Base-by-base conservation (phyloP, 106 monocot species). In the Hemerocallis citrina region DNA sequence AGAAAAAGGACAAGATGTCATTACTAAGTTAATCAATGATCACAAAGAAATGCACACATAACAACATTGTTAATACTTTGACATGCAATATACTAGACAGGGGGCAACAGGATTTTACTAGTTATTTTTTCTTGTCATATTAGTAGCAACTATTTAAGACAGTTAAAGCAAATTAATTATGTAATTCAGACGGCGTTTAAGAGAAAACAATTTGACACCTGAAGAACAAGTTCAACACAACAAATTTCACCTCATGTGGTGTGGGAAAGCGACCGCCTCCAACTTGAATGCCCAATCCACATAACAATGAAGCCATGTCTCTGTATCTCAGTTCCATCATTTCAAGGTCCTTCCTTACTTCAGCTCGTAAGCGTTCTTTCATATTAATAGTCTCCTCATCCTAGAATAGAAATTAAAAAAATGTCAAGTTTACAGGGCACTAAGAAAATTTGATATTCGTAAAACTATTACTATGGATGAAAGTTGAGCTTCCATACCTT, bases 261-360 rank as follows among this genome's bases (percentile, higher is more conserved):
- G 44, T 64, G 20, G 90, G 90, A 57, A 24, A 77, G 30, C 4
- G 44, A 16, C 84, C 84, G 4, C 91, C 91, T 55, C 52, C 57
- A 34, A 88, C 84, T 66, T 49, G 39, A 44, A 96, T 77, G 52
- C 90, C 96, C 29, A 96, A 62, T 37, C 45, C 78, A 32, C 84
- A 84, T 56, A 96, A 75, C 12, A 96, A 51, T 42, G 96, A 96
- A 61, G 91, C 64, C 81, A 86, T 78, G 61, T 91, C 96, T 59
- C 60, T 74, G 56, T 82, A 66, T 52, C 54, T 80, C 20, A 66
- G 12, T 77, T 96, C 91, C 50, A 84, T 62, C 52, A 16, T 61
- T 6, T 79, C 79, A 40, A 96, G 84, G 25, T 91, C 79, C 64
- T 75, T 84, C 59, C 74, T 76, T 56, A 96, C 72, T 60, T 75